A percentile compares a stretch with the other conserved stretches of the same genome.
Conservation (phyloP, 345 rosid species). For the Lenwebbia sp. region DNA sequence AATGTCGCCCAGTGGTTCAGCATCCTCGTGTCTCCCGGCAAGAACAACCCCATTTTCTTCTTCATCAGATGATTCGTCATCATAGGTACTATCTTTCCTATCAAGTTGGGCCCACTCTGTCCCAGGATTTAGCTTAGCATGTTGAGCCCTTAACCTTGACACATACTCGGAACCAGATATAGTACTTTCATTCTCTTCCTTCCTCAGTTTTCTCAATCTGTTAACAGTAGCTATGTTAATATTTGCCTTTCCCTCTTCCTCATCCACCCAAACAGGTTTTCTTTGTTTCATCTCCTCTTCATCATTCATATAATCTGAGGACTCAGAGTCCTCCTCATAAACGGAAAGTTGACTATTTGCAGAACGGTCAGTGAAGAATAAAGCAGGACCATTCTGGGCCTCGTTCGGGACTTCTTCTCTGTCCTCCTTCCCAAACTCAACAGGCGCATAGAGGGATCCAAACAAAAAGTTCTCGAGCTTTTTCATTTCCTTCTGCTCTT, state of each 20-base stretch:
- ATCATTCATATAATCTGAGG: conserved; percentile 16
- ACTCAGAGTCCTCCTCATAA: conserved; percentile 25
- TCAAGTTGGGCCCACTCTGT: conserved; percentile 81
- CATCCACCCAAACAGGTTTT: conserved; percentile 84
- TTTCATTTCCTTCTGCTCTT: conserved; percentile 52
- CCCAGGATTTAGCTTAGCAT: conserved; percentile 70
- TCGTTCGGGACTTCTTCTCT: conserved; percentile 16
- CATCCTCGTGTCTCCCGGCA: conserved; percentile 7
- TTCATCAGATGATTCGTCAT: conserved; percentile 45
- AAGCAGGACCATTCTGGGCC: conserved; percentile 25
- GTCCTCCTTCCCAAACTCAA: conserved; percentile 50
- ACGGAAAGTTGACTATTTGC: conserved; percentile 17
- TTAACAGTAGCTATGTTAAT: conserved; percentile 53
- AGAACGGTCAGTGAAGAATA: conserved; percentile 51
- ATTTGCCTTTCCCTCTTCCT: conserved; percentile 57
- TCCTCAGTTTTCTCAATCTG: conserved; percentile 83
- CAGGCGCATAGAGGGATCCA: conserved; percentile 67
- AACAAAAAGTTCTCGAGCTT: conserved; percentile 67
- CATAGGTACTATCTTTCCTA: conserved; percentile 9
- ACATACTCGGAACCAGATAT: conserved; percentile 70
- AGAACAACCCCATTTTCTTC: conserved; percentile 13
- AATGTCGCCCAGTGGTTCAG: conserved; percentile 41
- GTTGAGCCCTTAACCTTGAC: conserved; percentile 76
- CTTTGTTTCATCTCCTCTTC: conserved; percentile 29
- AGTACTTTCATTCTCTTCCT: conserved; percentile 61